Evolutionary conservation across 139 green algal species (phyloP), one percentile per base, ranked within the genome.

Genomic region (Nannochloris sp.): DNA sequence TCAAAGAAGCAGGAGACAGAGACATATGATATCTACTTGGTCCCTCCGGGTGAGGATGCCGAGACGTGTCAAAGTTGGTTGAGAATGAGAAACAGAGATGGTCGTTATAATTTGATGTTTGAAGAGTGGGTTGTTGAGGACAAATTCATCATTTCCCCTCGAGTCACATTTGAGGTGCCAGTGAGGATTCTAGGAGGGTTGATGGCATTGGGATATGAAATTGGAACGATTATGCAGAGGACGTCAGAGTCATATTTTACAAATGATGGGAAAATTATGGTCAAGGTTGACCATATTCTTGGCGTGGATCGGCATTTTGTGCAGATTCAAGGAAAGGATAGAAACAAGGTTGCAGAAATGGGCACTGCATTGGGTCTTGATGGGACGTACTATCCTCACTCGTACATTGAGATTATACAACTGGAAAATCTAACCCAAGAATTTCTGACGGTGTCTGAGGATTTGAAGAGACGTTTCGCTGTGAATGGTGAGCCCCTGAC

Each of bases 131-230:
- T 97, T n/a, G 84, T 78, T 44, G 90, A 97, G 56, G 90, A 79
- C 6, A 73, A 82, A 9, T 96, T 96, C 69, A 94, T 98, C 74
- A 96, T 98, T 66, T 91, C 85, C 0, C 92, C 92, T 2, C 80
- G 90, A 48, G 95, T 98, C 66, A 83, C 83, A 4, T 98, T 98
- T 74, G 91, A 97, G 81, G 91, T 95, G 55, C 61, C 53, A 43
- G 91, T 97, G 37, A 80, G 85, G 23, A 88, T 98, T 57, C 74
- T 98, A 57, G 92, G 92, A 14, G 92, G 92, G 9, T 84, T 98
- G 21, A 96, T 98, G 89, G 85, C 92, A n/a, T 79, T 98, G 56
- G 92, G 92, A 25, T 98, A 98, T 69, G 76, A 93, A 69, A 94
- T 97, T n/a, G 88, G 85, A 29, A 84, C 80, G 55, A 94, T 97